Evolutionary conservation across 2,329 filamentous ascomycete species (phyloP), one percentile per base, ranked within the genome.

Genomic region (Metarhizium humberi): DNA sequence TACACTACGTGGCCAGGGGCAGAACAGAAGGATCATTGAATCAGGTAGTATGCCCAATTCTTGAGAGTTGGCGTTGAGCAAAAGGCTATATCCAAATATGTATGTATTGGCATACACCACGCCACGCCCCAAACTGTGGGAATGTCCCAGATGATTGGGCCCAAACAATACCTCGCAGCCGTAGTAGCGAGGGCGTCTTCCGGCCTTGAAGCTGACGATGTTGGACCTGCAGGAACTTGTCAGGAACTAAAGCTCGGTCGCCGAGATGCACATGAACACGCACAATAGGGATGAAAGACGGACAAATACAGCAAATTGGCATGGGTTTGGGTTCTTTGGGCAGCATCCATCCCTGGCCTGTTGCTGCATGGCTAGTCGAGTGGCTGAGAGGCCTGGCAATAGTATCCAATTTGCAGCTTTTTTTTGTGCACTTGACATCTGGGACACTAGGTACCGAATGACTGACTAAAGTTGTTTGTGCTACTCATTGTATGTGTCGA

Each of bases 321-420:
- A 55, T 55, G 53, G 53, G 38, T 36, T 51, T 55, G 53, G 53
- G 53, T 55, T 51, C 53, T 36, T 55, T 55, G 53, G 53, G 49
- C 48, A 51, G 38, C 53, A 55, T 55, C 53, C 53, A 6, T 45
- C 42, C 53, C 34, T 20, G 38, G 38, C 29, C 29, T 20, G 25
- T 16, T 49, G 48, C 42, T 51, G 48, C 48, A 47, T 51, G 53
- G 53, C 46, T 51, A 42, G 53, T 25, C 49, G 47, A 49, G 34
- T 42, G 53, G 48, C 50, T 47, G 25, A 51, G 18, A 42, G 36
- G 50, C 34, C 50, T 8, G 32, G 32, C 30, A 29, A 40, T 14
- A 25, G 25, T 25, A 42, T 38, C 50, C 25, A 30, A 30, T 48
- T 48, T 29, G 20, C 6, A 34, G 32, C 32, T 34, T 34, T 7